Conservation (phyloP, 2,329 filamentous ascomycete genomes). For the Scytalidium sp. region DNA sequence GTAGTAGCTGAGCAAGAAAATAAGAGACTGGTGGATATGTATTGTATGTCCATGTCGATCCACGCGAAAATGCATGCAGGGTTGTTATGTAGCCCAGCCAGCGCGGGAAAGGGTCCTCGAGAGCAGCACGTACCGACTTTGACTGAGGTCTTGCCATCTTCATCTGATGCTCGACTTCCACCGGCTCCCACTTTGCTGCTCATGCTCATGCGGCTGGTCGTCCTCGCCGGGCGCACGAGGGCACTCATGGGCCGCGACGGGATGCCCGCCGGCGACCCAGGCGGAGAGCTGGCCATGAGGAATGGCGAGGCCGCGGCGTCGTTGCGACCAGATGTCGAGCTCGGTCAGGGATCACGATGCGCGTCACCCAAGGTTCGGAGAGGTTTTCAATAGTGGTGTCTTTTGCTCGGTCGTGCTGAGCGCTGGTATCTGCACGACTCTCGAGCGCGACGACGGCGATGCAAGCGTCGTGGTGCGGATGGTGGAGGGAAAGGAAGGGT, state of each 20-base stretch:
- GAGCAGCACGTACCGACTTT: conserved; percentile 97
- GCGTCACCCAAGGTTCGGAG: neutral
- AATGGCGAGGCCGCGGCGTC: conserved; percentile 6
- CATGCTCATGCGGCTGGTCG: conserved; percentile 83
- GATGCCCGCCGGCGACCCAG: conserved; percentile 56
- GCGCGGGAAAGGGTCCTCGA: no score
- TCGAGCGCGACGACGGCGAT: no score
- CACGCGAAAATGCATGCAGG: no score
- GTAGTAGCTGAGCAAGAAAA: no score
- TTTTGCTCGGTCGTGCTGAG: no score
- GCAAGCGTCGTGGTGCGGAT: neutral
- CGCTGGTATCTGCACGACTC: no score
- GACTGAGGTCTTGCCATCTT: conserved; percentile 86
- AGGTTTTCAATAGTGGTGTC: no score
- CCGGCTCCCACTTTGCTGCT: conserved; percentile 66
- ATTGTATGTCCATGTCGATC: no score
- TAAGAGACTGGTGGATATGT: neutral
- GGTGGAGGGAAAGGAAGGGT: conserved; percentile 1
- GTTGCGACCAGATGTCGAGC: conserved; percentile 26
- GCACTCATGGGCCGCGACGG: conserved; percentile 75
- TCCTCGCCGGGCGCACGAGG: conserved; percentile 73
- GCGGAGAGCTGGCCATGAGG: conserved; percentile 67
- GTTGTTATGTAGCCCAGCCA: neutral
- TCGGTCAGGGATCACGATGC: no score
- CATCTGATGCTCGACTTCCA: conserved; percentile 82